Evolutionary conservation across 2,329 filamentous ascomycete species (phyloP).

Genomic region (Bipolaris bicolor): DNA sequence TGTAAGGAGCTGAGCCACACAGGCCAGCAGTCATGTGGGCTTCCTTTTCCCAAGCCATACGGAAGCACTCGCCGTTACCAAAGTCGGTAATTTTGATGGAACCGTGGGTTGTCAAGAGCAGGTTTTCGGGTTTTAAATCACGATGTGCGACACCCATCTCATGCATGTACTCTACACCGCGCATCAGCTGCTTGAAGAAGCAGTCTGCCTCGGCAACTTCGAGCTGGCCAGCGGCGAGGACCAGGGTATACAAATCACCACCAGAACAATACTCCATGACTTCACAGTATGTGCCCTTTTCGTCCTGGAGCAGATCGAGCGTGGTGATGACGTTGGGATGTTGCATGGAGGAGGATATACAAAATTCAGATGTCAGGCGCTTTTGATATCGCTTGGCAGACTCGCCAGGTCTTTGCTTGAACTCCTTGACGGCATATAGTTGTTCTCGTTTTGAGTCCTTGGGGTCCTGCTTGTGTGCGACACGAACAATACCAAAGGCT

Average conservation of each 20-base stretch:
- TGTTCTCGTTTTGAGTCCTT: slow-evolving; percentile 79
- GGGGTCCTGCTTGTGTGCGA: slow-evolving; percentile 92
- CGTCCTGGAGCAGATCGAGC: slow-evolving; percentile 90
- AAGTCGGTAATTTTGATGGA: slow-evolving; percentile 98
- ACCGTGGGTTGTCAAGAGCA: slow-evolving; percentile 89
- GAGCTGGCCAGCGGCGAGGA: slow-evolving; percentile 88
- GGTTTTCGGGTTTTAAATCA: slow-evolving; percentile 95
- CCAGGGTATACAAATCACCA: slow-evolving; percentile 91
- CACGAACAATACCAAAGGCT: slow-evolving; percentile 95
- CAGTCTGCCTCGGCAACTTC: slow-evolving; percentile 94
- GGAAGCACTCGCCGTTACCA: slow-evolving; percentile 97
- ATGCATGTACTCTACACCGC: slow-evolving; percentile 97
- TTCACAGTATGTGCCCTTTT: slow-evolving; percentile 97
- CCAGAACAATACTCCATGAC: slow-evolving; percentile 99
- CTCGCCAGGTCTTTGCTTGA: slow-evolving; percentile 90
- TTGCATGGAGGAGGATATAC: slow-evolving; percentile 93
- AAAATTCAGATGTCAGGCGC: slow-evolving; percentile 94
- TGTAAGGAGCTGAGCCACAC: slow-evolving; percentile 95
- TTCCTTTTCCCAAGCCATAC: slow-evolving; percentile 99
- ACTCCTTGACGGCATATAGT: slow-evolving; percentile 97
- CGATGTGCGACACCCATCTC: slow-evolving; percentile 99
- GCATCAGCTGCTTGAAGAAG: slow-evolving; percentile 99
- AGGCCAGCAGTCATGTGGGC: slow-evolving; percentile 97
- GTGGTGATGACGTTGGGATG: slow-evolving; percentile 99
- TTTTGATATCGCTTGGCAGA: slow-evolving; percentile 98